Evolutionary conservation across 257 asterid genomes (phyloP).

Genomic region (Cynanchum wilfordii): DNA sequence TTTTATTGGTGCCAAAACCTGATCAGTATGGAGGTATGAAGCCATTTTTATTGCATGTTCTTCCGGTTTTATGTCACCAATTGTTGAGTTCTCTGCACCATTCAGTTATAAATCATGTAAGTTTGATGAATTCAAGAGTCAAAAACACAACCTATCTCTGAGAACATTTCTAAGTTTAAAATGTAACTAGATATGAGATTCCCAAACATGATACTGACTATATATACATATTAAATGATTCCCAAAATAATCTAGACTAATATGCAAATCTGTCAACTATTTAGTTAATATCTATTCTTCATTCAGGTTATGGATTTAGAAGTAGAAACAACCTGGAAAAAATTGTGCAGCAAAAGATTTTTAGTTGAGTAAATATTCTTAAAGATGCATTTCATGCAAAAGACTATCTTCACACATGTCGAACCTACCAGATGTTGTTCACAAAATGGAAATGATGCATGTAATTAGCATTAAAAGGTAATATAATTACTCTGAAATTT

Average conservation of each 20-base stretch:
- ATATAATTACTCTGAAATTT: neutral
- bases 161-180: neutral
- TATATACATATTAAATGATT: neutral
- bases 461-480: neutral
- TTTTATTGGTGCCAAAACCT: conserved; percentile 26
- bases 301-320: neutral
- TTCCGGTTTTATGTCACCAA: conserved; percentile 29
- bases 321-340: neutral
- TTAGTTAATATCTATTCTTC: neutral
- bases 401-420: neutral
- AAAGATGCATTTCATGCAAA: neutral
- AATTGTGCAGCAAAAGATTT: neutral
- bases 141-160: neutral
- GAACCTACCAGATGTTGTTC: neutral
- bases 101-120: neutral
- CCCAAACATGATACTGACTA: neutral
- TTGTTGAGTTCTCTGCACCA: conserved; percentile 32
- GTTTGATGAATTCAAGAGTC: neutral
- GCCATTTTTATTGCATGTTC: conserved; percentile 33
- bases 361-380: neutral
- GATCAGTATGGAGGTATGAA: conserved; percentile 33
- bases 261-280: neutral
- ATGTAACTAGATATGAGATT: too few species aligned
- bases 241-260: too few species aligned
- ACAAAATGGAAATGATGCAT: neutral